phyloP scores from a whole-genome alignment of 352 stramenopile genomes.

The Phytophthora fragariaefolia region DNA sequence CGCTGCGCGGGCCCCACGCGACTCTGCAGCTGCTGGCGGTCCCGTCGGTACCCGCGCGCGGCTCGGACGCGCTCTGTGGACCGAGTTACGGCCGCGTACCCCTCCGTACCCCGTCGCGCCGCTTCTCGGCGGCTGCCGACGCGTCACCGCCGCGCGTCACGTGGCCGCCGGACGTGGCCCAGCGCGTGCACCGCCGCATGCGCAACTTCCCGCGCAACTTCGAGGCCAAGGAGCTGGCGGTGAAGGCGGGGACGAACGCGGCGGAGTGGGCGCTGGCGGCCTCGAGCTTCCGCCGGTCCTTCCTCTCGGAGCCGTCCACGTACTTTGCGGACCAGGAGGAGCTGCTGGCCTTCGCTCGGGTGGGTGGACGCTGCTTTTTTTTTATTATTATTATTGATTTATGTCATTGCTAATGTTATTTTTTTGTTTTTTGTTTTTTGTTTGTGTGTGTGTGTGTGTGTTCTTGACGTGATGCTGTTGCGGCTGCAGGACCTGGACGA shows the following conservation, averaged over 20 bases:
- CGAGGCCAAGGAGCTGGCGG: slow-evolving; percentile 67
- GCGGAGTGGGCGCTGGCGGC: slow-evolving; percentile 65
- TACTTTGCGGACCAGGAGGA: slow-evolving; percentile 69
- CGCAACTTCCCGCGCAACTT: slow-evolving; percentile 75
- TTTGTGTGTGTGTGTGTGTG: no score
- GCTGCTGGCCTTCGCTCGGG: slow-evolving; percentile 57
- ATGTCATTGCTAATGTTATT: slow-evolving; percentile 3
- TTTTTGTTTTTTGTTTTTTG: slow-evolving; percentile 4
- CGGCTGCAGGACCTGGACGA: slow-evolving; percentile 52
- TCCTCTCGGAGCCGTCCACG: slow-evolving; percentile 54
- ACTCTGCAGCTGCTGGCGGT: slow-evolving; percentile 12
- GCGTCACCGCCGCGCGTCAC: slow-evolving; percentile 8
- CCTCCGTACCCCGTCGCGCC: neutral
- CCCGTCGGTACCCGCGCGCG: neutral
- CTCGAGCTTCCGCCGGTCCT: slow-evolving; percentile 66
- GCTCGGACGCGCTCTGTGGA: neutral
- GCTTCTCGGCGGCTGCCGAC: slow-evolving; percentile 6
- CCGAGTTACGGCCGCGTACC: slow-evolving; percentile 8
- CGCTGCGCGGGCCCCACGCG: neutral
- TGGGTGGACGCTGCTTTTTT: slow-evolving; percentile 15
- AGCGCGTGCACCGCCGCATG: slow-evolving; percentile 52
- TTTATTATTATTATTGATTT: slow-evolving; percentile 3
- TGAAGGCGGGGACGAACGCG: slow-evolving; percentile 71
- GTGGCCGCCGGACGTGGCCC: slow-evolving; percentile 51
- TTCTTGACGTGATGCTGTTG: no score